phyloP scores from a whole-genome alignment of 2,329 filamentous ascomycete species.

The Colletotrichum agaves region DNA sequence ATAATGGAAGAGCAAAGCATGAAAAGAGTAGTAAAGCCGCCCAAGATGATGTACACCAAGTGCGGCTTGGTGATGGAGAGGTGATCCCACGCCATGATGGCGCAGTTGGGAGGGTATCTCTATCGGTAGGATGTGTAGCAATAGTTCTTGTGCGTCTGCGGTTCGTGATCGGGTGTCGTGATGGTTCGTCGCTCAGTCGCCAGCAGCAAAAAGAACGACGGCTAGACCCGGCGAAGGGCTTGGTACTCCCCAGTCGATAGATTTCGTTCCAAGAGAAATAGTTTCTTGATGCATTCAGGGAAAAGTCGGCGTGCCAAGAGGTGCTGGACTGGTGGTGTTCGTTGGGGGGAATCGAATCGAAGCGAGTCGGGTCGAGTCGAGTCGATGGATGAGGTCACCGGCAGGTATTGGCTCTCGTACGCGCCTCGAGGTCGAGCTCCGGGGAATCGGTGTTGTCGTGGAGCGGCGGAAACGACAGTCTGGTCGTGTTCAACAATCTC shows the following conservation, averaged over 20 bases:
- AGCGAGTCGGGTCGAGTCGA: too few relatives aligned
- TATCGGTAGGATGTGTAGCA: not conserved
- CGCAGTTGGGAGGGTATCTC: constrained; percentile 19
- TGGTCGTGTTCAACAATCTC: not conserved
- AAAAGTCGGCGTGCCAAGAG: constrained; percentile 24
- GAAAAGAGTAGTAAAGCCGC: constrained; percentile 96
- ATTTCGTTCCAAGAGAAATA: constrained; percentile 40
- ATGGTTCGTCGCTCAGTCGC: constrained; percentile 20
- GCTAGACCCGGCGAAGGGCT: constrained; percentile 39
- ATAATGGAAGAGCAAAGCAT: constrained; percentile 98
- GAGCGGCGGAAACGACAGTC: constrained; percentile 3
- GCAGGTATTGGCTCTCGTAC: constrained; percentile 2
- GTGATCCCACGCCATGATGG: constrained; percentile 80
- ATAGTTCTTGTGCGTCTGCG: not conserved
- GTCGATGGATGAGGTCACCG: constrained; percentile 27
- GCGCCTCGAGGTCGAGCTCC: not conserved
- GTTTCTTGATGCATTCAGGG: constrained; percentile 48
- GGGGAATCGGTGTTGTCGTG: not conserved
- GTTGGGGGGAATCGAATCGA: not conserved
- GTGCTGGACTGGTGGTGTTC: constrained; percentile 6
- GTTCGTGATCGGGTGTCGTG: constrained; percentile 12
- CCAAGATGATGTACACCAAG: constrained; percentile 97
- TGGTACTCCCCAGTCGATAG: constrained; percentile 41
- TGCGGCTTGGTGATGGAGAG: constrained; percentile 92
- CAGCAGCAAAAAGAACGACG: constrained; percentile 32